phyloP scores from a whole-genome alignment of 768 basidiomycete species.

The Lentinula boryana region DNA sequence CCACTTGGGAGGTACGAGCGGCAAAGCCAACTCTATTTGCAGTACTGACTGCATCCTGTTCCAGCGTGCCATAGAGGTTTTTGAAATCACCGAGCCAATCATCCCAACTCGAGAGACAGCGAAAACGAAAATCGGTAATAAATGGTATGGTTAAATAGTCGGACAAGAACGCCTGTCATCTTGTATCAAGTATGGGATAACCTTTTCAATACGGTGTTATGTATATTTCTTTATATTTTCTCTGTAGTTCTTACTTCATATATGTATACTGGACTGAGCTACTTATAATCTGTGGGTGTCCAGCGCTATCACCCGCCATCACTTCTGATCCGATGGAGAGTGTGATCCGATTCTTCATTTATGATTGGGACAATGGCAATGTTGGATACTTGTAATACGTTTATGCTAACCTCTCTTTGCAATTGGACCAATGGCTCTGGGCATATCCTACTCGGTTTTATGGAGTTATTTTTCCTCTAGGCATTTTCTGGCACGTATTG shows the following conservation, averaged over 20 bases:
- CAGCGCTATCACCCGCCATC: too few species aligned
- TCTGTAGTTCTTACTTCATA: not conserved
- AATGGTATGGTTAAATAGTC: conserved; percentile 64
- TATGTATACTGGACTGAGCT: not conserved
- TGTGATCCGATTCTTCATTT: too few species aligned
- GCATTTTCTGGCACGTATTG: conserved; percentile 31
- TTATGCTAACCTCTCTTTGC: not conserved
- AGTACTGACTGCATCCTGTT: not conserved
- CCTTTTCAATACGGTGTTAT: not conserved
- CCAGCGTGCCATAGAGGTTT: conserved; percentile 84
- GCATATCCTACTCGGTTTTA: not conserved
- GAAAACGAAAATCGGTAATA: conserved; percentile 47
- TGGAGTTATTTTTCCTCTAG: conserved; percentile 12
- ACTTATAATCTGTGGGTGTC: too few species aligned
- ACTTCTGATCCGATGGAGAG: too few species aligned
- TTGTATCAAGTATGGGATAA: not conserved
- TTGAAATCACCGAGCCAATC: conserved; percentile 67
- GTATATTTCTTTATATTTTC: not conserved
- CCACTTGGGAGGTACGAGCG: conserved; percentile 72
- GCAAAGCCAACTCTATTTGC: not conserved
- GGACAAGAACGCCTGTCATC: not conserved
- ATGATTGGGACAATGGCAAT: not conserved
- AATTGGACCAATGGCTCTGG: not conserved
- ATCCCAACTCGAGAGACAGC: conserved; percentile 73
- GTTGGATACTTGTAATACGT: not conserved